A percentile compares a stretch with the other conserved stretches of the same genome.
Conservation (phyloP, 2,329 filamentous ascomycete genomes). For the Fusarium nanum region DNA sequence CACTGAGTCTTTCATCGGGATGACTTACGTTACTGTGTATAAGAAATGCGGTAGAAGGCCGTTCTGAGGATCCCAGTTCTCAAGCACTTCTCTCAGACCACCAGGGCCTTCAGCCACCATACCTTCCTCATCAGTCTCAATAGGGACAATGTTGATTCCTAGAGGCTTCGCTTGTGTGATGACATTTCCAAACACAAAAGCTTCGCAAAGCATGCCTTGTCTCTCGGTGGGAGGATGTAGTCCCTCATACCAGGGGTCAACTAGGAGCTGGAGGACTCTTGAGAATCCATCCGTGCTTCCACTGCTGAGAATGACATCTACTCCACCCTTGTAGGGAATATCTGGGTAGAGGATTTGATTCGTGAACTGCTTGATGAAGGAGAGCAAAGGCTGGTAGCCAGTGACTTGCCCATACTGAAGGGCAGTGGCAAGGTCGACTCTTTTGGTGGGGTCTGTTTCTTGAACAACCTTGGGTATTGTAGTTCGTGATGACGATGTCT, state of each 20-base stretch:
- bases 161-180: constrained; percentile 74
- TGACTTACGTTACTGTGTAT: constrained; percentile 87
- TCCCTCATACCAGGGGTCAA: constrained; percentile 78
- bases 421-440: constrained; percentile 83
- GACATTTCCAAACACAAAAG: constrained; percentile 84
- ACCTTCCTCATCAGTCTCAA: constrained; percentile 81
- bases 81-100: constrained; percentile 80
- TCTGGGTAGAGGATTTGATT: constrained; percentile 82
- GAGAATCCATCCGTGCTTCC: constrained; percentile 87
- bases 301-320: constrained; percentile 82
- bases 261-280: constrained; percentile 81
- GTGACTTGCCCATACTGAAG: constrained; percentile 88
- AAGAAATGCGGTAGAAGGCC: constrained; percentile 84
- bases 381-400: constrained; percentile 82
- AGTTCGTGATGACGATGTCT: constrained; percentile 61
- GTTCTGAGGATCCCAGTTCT: constrained; percentile 81
- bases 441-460: constrained; percentile 69
- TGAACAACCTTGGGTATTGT: constrained; percentile 76
- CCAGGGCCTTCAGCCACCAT: constrained; percentile 81
- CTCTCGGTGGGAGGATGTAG: constrained; percentile 74
- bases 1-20: too few species aligned
- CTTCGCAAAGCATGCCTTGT: constrained; percentile 83
- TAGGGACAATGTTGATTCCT: constrained; percentile 78
- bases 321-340: constrained; percentile 80
- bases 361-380: constrained; percentile 83